Evolutionary conservation across 2,329 filamentous ascomycete genomes (phyloP).

Genomic region (Geoglossum cookeanum): DNA sequence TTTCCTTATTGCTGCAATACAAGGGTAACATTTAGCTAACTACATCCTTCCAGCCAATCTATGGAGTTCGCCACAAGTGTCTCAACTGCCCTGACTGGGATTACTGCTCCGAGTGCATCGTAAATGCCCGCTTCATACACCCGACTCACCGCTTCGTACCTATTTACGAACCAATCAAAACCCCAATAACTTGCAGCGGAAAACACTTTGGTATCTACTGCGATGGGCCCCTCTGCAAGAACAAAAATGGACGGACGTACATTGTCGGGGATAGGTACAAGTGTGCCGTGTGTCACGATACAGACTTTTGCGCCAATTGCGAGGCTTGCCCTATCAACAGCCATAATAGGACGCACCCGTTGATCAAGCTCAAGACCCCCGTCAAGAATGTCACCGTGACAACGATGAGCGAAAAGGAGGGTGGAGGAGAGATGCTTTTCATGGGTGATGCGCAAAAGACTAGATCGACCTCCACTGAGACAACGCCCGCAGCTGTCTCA

Average conservation of each 20-base stretch:
- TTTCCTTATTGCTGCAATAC: constrained; percentile 7
- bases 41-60: constrained; percentile 39
- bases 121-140: constrained; percentile 48
- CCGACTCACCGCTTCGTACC: constrained; percentile 74
- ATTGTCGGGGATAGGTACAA: constrained; percentile 87
- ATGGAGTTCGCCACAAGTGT: constrained; percentile 88
- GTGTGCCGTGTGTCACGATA: constrained; percentile 87
- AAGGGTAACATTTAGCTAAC: neutral
- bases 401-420: constrained; percentile 58
- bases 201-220: constrained; percentile 79
- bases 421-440: constrained; percentile 42
- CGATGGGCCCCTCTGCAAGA: constrained; percentile 70
- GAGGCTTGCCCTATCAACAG: constrained; percentile 69
- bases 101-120: constrained; percentile 63
- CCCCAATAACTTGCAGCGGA: constrained; percentile 23
- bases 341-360: constrained; percentile 89
- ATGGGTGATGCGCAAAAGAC: constrained; percentile 47
- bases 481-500: constrained; percentile 24
- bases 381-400: constrained; percentile 75
- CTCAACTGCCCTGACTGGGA: constrained; percentile 96
- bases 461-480: constrained; percentile 33
- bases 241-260: constrained; percentile 32
- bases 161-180: constrained; percentile 54
- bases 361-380: constrained; percentile 93
- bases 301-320: constrained; percentile 86